Evolutionary conservation across 169 alveolate species (phyloP), one percentile per base, ranked within the genome.

Genomic region (Cryptosporidium sp.): DNA sequence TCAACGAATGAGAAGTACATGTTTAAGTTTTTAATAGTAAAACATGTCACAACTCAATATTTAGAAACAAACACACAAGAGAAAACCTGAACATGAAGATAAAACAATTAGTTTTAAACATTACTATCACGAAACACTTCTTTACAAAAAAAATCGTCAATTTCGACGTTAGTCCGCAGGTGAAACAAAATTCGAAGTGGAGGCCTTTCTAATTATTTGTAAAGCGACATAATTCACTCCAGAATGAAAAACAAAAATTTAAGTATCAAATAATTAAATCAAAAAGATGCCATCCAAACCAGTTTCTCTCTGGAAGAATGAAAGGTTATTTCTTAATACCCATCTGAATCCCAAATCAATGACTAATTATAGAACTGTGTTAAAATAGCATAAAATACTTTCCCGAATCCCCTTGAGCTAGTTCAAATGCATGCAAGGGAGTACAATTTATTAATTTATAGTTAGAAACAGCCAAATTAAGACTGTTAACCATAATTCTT

Each of bases 61-160:
- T 9, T 16, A 56, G 35, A 21, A 56, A 56, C 12, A 21, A 56
- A 26, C 4, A 56, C 8, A 56, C 23, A 4, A 23, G 37, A n/a
- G 21, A 12, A 48, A 48, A 48, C 8, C 18, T 48, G 56, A 48
- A 48, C 56, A 56, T 56, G 67, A 8, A 56, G 21, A 56, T 56
- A 23, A 56, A 56, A 56, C 67, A 21, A 33, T 65, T 65, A 31
- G 72, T 65, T 65, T 65, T 37, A 65, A 65, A 65, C 72, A 65
- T 62, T 65, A 65, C 42, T 35, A 33, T 16, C 48, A 33, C 44
- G 23, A 33, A 65, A 65, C 72, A 65, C 16, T 9, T 33, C 6
- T 29, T 21, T 44, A 65, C 26, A 29, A 33, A 65, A 21, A n/a
- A 29, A n/a, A 42, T 42, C 48, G 48, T 37, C 35, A 26, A 26